phyloP scores from a whole-genome alignment of 352 stramenopile genomes.

The Elongisporangium undulatum region DNA sequence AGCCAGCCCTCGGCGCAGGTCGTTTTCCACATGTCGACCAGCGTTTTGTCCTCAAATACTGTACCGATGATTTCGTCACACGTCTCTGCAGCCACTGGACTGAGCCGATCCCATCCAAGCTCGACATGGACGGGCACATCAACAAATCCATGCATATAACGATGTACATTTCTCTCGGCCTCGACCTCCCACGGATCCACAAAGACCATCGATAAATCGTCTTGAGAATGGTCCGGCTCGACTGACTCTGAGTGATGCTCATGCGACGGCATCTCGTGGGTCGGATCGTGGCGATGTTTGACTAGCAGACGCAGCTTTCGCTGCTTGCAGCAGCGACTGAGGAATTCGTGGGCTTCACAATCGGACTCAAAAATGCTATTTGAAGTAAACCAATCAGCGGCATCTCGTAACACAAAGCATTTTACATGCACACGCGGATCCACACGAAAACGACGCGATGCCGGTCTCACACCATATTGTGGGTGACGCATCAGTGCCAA shows the following conservation, averaged over 20 bases:
- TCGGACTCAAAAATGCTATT: slow-evolving; percentile 38
- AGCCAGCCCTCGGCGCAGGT: slow-evolving; percentile 74
- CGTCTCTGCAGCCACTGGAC: slow-evolving; percentile 54
- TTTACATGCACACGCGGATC: slow-evolving; percentile 69
- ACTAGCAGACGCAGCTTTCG: slow-evolving; percentile 67
- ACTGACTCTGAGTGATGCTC: slow-evolving; percentile 12
- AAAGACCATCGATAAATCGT: slow-evolving; percentile 64
- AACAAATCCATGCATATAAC: slow-evolving; percentile 52
- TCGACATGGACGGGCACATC: slow-evolving; percentile 49
- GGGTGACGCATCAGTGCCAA: slow-evolving; percentile 65
- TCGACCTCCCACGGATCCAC: slow-evolving; percentile 82
- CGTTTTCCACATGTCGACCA: slow-evolving; percentile 69
- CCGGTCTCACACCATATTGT: slow-evolving; percentile 32
- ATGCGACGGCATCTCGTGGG: slow-evolving; percentile 43
- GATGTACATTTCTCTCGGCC: slow-evolving; percentile 46
- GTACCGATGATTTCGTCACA: slow-evolving; percentile 58
- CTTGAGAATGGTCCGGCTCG: slow-evolving; percentile 12
- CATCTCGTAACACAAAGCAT: slow-evolving; percentile 72
- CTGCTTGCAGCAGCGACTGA: slow-evolving; percentile 72
- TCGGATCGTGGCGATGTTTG: slow-evolving; percentile 43
- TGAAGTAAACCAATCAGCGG: slow-evolving; percentile 55
- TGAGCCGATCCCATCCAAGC: slow-evolving; percentile 71
- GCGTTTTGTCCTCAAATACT: slow-evolving; percentile 55
- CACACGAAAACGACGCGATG: slow-evolving; percentile 56
- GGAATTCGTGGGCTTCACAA: slow-evolving; percentile 37